Evolutionary conservation across 768 basidiomycete species (phyloP), one percentile per base, ranked within the genome.

Genomic region (Mycena indigotica): DNA sequence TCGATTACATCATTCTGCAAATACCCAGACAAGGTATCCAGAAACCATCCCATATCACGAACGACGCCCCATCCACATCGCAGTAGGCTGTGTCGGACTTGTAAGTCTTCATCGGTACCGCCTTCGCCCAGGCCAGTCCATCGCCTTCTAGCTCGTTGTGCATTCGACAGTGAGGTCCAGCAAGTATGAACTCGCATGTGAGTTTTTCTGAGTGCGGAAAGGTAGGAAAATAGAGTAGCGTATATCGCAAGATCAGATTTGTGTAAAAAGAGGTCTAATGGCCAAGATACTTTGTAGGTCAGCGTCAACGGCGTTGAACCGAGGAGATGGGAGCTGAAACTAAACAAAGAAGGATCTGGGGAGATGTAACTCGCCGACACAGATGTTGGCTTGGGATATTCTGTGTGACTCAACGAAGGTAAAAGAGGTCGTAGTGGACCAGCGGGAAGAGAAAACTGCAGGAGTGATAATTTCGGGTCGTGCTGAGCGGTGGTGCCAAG

Each of bases 1-100:
- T 95, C 93, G 29, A 95, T 80, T 8, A 96, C 93, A 61, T 96
- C 94, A 66, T 83, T 89, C 91, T 93, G 91, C 58, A 93, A 84
- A 70, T 97, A 95, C 10, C 85, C 86, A 53, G 91, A 73, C 2
- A 97, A 67, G 25, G 85, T 86, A 69, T 95, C 93, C 56, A 96
- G 75, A 68, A 95, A 95, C 92, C 93, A 95, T 39, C 86, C 83
- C 93, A 95, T 94, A 66, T 89, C 85, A 66, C 92, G 75, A 6
- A 94, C 88, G 28, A 89, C 82, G 1, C 91, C 92, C 94, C 94
- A 97, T 2, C 89, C 88, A 58, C 85, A 87, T 56, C 93, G 79
- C 55, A 92, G 75, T 19, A 93, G 78, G 50, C 77, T 77, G 57
- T 82, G 80, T 35, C 91, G 82, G 12, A 79, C 79, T 40, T 85